These are phyloP conservation scores for Pseudonitzschia delicatissima DNA, from an alignment of 108 stramenopile genomes.

Conservation along the genomic window DNA sequence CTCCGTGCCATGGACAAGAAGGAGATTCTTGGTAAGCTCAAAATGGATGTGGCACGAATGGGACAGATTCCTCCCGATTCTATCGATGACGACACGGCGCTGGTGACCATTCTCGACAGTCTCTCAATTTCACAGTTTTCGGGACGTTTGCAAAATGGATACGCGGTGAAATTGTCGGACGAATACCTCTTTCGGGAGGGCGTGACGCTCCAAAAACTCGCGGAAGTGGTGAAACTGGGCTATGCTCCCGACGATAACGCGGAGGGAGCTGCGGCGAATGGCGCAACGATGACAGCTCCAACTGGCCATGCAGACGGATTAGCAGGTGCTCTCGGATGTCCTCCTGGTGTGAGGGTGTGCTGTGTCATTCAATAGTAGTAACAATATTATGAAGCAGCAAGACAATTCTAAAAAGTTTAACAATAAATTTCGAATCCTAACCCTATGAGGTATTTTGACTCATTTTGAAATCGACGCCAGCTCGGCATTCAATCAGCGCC, in stretches of 20 bases:
- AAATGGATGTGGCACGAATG: constrained; percentile 54
- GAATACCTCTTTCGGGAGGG: constrained; percentile 85
- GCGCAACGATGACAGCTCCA: constrained; percentile 15
- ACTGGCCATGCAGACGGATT: constrained; percentile 52
- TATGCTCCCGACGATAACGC: constrained; percentile 62
- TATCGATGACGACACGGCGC: constrained; percentile 50
- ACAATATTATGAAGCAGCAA: too few relatives aligned
- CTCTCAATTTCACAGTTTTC: constrained; percentile 82
- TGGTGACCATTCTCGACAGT: constrained; percentile 80
- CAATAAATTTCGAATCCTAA: too few relatives aligned
- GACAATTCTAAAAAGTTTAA: too few relatives aligned
- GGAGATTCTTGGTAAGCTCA: constrained; percentile 57
- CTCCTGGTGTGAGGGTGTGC: constrained; percentile 68
- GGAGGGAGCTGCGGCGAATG: constrained; percentile 6
- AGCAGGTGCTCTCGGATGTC: constrained; percentile 74
- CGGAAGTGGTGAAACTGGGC: constrained; percentile 77
- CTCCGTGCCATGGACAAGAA: constrained; percentile 49
- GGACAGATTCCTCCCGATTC: constrained; percentile 48
- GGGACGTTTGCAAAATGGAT: constrained; percentile 68
- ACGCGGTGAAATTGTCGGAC: constrained; percentile 71
- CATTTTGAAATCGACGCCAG: too few relatives aligned
- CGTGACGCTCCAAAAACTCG: constrained; percentile 70
- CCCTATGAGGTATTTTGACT: too few relatives aligned
- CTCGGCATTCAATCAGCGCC: too few relatives aligned
- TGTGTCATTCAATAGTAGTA: constrained; percentile 35